Conservation (phyloP, 1,284 basidiomycete genomes). For the Erythrobasidium hasegawianum region DNA sequence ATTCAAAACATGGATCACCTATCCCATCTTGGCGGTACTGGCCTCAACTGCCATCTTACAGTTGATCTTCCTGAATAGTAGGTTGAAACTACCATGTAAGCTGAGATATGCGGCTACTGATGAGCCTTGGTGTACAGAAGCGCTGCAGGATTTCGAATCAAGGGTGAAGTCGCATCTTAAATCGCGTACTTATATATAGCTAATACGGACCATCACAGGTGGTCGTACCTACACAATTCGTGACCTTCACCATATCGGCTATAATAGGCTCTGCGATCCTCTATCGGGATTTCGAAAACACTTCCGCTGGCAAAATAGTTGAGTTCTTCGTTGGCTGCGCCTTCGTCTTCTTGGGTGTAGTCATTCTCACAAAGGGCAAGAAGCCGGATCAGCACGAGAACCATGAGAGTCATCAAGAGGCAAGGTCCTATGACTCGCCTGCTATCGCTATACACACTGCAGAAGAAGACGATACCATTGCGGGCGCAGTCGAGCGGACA, state of each 20-base stretch:
- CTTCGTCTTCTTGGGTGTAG: slow-evolving; percentile 24
- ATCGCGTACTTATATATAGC: too few relatives aligned
- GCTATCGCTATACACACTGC: background rate
- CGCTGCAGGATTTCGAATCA: slow-evolving; percentile 82
- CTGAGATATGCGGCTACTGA: too few relatives aligned
- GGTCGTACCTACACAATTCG: slow-evolving; percentile 92
- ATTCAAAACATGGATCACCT: slow-evolving; percentile 45
- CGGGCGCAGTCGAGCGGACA: background rate
- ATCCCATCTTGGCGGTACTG: slow-evolving; percentile 59
- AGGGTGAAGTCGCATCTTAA: background rate
- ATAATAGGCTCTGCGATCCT: slow-evolving; percentile 89
- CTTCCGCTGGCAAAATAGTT: slow-evolving; percentile 40
- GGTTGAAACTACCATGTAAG: too few relatives aligned
- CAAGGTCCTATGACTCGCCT: background rate
- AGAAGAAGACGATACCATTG: background rate
- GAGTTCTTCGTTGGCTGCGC: slow-evolving; percentile 44
- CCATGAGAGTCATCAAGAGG: background rate
- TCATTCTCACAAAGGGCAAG: slow-evolving; percentile 26
- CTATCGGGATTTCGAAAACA: slow-evolving; percentile 81
- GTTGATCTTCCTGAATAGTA: slow-evolving; percentile 80
- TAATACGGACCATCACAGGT: too few relatives aligned
- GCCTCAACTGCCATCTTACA: slow-evolving; percentile 78
- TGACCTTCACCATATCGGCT: slow-evolving; percentile 70
- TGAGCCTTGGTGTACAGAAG: too few relatives aligned
- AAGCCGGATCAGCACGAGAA: background rate